A percentile compares a stretch with the other conserved stretches of the same genome.
phyloP scores from a whole-genome alignment of 2,329 filamentous ascomycete species.

The Alternaria triticina region DNA sequence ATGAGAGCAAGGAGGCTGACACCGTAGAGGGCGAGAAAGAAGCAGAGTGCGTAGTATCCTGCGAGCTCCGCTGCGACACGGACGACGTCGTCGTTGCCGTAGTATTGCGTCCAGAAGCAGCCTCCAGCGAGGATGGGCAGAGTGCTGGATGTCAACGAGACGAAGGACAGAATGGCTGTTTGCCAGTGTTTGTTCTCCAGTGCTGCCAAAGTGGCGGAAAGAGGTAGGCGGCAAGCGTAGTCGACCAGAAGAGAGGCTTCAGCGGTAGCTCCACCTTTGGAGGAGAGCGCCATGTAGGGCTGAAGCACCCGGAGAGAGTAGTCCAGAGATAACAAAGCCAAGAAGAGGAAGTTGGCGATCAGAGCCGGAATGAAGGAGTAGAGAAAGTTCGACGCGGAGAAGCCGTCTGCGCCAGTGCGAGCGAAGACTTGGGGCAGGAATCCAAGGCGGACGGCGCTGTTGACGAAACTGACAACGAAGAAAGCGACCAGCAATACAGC shows the following conservation, averaged over 20 bases:
- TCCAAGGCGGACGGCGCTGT: slow-evolving; percentile 68
- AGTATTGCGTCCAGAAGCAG: slow-evolving; percentile 75
- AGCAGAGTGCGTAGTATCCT: slow-evolving; percentile 75
- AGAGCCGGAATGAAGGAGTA: slow-evolving; percentile 78
- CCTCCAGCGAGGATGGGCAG: slow-evolving; percentile 73
- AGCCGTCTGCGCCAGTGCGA: slow-evolving; percentile 65
- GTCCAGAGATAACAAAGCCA: slow-evolving; percentile 72
- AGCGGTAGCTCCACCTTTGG: slow-evolving; percentile 65
- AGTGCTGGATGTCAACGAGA: slow-evolving; percentile 65
- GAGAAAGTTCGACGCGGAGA: slow-evolving; percentile 86
- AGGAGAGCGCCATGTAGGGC: slow-evolving; percentile 71
- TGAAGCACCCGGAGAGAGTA: slow-evolving; percentile 69
- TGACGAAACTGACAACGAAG: slow-evolving; percentile 79
- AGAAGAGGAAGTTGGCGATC: slow-evolving; percentile 70
- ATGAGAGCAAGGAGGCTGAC: slow-evolving; percentile 65
- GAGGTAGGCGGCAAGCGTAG: slow-evolving; percentile 70
- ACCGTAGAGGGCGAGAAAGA: slow-evolving; percentile 73
- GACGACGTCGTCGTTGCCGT: slow-evolving; percentile 42
- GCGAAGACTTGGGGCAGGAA: slow-evolving; percentile 74
- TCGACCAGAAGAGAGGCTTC: slow-evolving; percentile 71
- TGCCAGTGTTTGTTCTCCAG: slow-evolving; percentile 68
- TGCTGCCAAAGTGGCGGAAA: slow-evolving; percentile 66
- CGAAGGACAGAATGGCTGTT: slow-evolving; percentile 66
- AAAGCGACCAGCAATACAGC: slow-evolving; percentile 56
- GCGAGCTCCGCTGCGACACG: slow-evolving; percentile 73